phyloP scores from a whole-genome alignment of 768 basidiomycete genomes.

The Pulveroboletus sp. region DNA sequence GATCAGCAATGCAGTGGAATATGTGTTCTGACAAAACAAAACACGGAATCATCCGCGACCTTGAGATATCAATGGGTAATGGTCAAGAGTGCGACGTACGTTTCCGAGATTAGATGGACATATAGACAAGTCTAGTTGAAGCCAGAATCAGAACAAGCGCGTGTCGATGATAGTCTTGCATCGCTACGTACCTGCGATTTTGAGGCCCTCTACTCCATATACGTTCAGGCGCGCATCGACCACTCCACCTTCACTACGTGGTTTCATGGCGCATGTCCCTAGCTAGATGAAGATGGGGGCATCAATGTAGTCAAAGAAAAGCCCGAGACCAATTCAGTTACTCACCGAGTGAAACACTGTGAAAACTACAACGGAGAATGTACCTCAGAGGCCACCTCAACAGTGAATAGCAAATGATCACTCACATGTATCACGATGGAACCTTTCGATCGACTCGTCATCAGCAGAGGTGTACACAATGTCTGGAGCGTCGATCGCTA shows the following conservation, averaged over 20 bases:
- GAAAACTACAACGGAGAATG: not conserved
- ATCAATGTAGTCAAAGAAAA: not conserved
- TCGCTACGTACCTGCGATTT: slow-evolving; percentile 50
- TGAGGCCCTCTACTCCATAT: slow-evolving; percentile 56
- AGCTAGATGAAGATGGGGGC: slow-evolving; percentile 35
- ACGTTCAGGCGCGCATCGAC: slow-evolving; percentile 61
- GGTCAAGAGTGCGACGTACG: slow-evolving; percentile 2
- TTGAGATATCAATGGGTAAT: no score
- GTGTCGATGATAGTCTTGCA: rapidly evolving
- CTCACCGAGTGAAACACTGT: not conserved
- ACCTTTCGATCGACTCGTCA: slow-evolving; percentile 30
- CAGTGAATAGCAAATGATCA: not conserved
- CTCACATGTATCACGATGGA: slow-evolving; percentile 9
- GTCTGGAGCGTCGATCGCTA: slow-evolving; percentile 23
- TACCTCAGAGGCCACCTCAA: no score
- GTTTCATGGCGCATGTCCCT: slow-evolving; percentile 71
- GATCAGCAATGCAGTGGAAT: slow-evolving; percentile 14
- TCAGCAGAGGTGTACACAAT: slow-evolving; percentile 34
- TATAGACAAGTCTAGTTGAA: slow-evolving; percentile 37
- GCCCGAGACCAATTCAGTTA: not conserved
- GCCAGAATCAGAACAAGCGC: not conserved
- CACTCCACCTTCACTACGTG: slow-evolving; percentile 55
- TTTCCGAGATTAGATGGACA: slow-evolving; percentile 26
- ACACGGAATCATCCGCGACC: not conserved
- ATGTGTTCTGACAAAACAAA: slow-evolving; percentile 6